phyloP scores from a whole-genome alignment of 768 basidiomycete species.

The Pisolithus orientalis region DNA sequence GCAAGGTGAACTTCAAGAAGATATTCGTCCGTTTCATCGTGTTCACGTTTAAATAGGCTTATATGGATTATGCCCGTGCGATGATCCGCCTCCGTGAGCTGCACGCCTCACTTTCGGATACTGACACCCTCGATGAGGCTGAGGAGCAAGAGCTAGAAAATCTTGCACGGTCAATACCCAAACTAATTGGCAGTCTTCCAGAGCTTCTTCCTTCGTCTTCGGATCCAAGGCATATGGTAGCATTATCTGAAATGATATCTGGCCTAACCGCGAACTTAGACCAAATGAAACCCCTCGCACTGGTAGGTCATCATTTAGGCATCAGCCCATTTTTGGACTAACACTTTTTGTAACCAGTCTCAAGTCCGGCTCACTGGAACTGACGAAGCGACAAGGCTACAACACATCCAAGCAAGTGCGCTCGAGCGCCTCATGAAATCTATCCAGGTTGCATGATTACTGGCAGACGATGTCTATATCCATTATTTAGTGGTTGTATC shows the following conservation, averaged over 20 bases:
- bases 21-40: not conserved
- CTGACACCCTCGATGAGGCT: constrained; percentile 38
- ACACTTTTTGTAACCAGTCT: constrained; percentile 29
- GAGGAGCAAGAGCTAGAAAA: constrained; percentile 54
- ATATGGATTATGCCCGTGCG: constrained; percentile 66
- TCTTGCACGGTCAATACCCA: constrained; percentile 53
- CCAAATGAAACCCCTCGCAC: constrained; percentile 48
- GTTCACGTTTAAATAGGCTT: constrained; percentile 38
- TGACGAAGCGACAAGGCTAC: constrained; percentile 53
- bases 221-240: constrained; percentile 63
- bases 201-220: constrained; percentile 53
- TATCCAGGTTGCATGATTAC: constrained; percentile 34
- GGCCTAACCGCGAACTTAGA: constrained; percentile 56
- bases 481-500: constrained; percentile 6
- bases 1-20: constrained; percentile 49
- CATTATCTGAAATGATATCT: constrained; percentile 66
- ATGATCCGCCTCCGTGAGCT: constrained; percentile 57
- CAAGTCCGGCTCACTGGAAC: constrained; percentile 40
- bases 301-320: constrained; percentile 40
- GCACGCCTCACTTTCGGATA: constrained; percentile 37
- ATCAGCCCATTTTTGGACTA: not conserved
- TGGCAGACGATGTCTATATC: not conserved
- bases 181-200: constrained; percentile 61
- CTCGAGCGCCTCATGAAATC: constrained; percentile 60
- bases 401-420: constrained; percentile 58